Conservation (phyloP, 2,329 filamentous ascomycete genomes). For the Colletotrichum neosansevieriae region DNA sequence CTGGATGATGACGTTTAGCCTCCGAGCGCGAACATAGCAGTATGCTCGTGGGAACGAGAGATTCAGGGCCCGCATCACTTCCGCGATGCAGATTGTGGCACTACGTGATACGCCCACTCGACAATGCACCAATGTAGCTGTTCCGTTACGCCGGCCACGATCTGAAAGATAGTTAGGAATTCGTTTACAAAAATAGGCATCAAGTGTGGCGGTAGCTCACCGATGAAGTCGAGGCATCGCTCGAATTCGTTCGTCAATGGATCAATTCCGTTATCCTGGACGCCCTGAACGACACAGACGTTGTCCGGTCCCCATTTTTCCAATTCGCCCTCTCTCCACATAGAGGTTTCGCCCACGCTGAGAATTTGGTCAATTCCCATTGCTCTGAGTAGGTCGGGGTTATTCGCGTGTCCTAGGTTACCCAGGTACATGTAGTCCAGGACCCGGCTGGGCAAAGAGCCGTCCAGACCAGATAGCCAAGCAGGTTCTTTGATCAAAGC, state of each 20-base stretch:
- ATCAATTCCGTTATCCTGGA: conserved; percentile 98
- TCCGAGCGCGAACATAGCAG: conserved; percentile 92
- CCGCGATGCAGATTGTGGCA: conserved; percentile 98
- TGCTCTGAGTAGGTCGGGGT: conserved; percentile 82
- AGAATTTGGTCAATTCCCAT: conserved; percentile 89
- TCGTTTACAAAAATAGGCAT: not conserved
- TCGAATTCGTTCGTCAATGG: conserved; percentile 88
- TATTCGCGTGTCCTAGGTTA: conserved; percentile 93
- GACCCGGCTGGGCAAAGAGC: conserved; percentile 89
- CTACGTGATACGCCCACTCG: conserved; percentile 95
- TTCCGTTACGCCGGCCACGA: conserved; percentile 79
- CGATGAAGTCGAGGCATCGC: conserved; percentile 90
- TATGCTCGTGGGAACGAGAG: conserved; percentile 93
- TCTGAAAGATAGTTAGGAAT: conserved; percentile 63
- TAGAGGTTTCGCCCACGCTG: conserved; percentile 89
- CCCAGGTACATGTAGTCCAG: conserved; percentile 96
- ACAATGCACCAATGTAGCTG: conserved; percentile 93
- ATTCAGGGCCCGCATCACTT: conserved; percentile 87
- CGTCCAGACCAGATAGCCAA: conserved; percentile 88
- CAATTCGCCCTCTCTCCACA: conserved; percentile 79
- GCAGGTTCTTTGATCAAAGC: conserved; percentile 72
- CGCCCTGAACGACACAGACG: conserved; percentile 82
- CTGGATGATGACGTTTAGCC: conserved; percentile 98
- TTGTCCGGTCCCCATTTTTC: conserved; percentile 83
- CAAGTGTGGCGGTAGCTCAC: conserved; percentile 65